Evolutionary conservation across 495 filamentous ascomycete genomes (phyloP).

Genomic region (Penicillium angulare): DNA sequence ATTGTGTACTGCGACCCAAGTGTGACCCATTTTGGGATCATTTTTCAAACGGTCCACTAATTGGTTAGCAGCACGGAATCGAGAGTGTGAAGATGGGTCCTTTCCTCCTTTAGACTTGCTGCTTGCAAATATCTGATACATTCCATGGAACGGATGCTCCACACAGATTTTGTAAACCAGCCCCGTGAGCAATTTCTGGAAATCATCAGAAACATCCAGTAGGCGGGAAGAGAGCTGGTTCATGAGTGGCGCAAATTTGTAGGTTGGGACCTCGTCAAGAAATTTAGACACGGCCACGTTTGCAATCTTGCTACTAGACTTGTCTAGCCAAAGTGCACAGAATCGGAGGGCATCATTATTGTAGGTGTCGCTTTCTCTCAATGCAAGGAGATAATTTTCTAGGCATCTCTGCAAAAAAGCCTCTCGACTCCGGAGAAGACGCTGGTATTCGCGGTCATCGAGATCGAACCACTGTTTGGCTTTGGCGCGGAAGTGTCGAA

Average conservation of each 20-base stretch:
- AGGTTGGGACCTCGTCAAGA: constrained; percentile 71
- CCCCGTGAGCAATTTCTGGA: constrained; percentile 70
- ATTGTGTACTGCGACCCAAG: constrained; percentile 66
- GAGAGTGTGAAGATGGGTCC: constrained; percentile 69
- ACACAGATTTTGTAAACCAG: constrained; percentile 78
- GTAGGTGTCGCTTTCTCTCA: constrained; percentile 80
- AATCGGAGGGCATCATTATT: constrained; percentile 93
- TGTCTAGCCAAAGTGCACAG: constrained; percentile 89
- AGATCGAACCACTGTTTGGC: constrained; percentile 87
- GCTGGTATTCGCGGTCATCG: constrained; percentile 81
- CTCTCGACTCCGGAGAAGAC: constrained; percentile 68
- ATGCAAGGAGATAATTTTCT: constrained; percentile 88
- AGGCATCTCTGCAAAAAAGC: constrained; percentile 82
- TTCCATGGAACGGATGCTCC: constrained; percentile 93
- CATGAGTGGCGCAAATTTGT: constrained; percentile 91
- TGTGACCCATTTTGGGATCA: constrained; percentile 41
- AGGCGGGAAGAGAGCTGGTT: constrained; percentile 93
- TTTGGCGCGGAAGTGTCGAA: constrained; percentile 51
- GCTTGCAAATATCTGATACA: constrained; percentile 91
- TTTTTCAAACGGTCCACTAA: constrained; percentile 60
- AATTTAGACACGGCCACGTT: constrained; percentile 73
- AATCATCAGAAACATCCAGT: constrained; percentile 62
- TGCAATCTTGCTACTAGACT: constrained; percentile 65
- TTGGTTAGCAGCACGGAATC: constrained; percentile 66
- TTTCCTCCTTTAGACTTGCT: constrained; percentile 63